phyloP scores from a whole-genome alignment of 2,329 filamentous ascomycete species.

The Xylariomycetidae sp. region DNA sequence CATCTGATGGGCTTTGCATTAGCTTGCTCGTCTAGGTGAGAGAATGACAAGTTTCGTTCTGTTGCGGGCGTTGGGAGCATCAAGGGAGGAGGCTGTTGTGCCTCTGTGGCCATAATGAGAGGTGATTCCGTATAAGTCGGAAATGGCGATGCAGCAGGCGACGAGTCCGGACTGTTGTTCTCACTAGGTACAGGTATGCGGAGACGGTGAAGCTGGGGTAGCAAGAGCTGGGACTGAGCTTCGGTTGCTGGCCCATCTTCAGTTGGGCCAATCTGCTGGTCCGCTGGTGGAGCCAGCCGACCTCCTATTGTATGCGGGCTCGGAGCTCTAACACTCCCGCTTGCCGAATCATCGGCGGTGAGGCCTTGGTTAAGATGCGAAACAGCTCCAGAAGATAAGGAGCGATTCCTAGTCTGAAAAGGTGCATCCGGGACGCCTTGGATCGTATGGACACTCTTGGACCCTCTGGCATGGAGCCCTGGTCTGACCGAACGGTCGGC shows the following conservation, averaged over 20 bases:
- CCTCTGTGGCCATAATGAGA: conserved; percentile 36
- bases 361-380: conserved; percentile 33
- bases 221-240: conserved; percentile 7
- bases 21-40: conserved; percentile 34
- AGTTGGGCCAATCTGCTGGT: conserved; percentile 11
- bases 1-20: conserved; percentile 54
- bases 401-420: conserved; percentile 32
- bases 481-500: conserved; percentile 43
- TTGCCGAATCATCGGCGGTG: conserved; percentile 32
- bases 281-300: conserved; percentile 24
- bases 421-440: conserved; percentile 10
- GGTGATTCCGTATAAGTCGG: conserved; percentile 62
- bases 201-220: conserved; percentile 32
- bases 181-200: conserved; percentile 45
- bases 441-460: conserved; percentile 12
- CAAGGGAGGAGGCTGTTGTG: conserved; percentile 48
- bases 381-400: conserved; percentile 43
- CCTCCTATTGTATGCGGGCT: conserved; percentile 25
- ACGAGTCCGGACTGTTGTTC: conserved; percentile 41
- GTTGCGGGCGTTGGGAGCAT: conserved; percentile 48
- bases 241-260: conserved; percentile 12
- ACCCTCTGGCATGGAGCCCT: conserved; percentile 5
- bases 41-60: conserved; percentile 39
- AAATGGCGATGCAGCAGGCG: conserved; percentile 57
- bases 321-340: conserved; percentile 17